A percentile compares a stretch with the other conserved stretches of the same genome.
Conservation (phyloP, 768 basidiomycete genomes). For the Pholiota microspora region DNA sequence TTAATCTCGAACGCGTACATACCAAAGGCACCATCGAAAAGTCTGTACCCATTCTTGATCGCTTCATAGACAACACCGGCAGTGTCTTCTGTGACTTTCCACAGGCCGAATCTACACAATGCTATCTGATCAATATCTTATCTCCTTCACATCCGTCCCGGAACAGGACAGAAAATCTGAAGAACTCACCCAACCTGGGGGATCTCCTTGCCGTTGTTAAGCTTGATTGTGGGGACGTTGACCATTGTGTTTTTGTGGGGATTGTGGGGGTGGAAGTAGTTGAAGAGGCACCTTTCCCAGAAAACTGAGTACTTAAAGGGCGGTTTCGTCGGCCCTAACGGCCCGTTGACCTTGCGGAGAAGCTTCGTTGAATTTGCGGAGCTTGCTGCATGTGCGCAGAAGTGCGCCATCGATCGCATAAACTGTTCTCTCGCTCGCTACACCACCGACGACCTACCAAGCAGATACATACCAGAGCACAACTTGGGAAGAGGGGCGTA, state of each 20-base stretch:
- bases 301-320: slow-evolving; percentile 4
- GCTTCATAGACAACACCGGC: slow-evolving; percentile 81
- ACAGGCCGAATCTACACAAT: slow-evolving; percentile 27
- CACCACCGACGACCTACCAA: too few species aligned
- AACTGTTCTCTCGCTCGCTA: slow-evolving; percentile 3
- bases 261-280: slow-evolving; percentile 1
- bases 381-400: background rate
- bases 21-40: slow-evolving; percentile 76
- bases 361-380: slow-evolving; percentile 5
- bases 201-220: slow-evolving; percentile 27
- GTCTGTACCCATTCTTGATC: slow-evolving; percentile 83
- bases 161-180: background rate
- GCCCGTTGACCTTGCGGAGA: slow-evolving; percentile 6
- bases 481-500: too few species aligned
- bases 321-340: background rate
- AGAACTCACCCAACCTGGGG: slow-evolving; percentile 27
- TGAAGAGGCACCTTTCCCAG: background rate
- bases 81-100: slow-evolving; percentile 45
- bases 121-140: slow-evolving; percentile 17
- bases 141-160: slow-evolving; percentile 8
- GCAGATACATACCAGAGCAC: too few species aligned
- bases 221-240: slow-evolving; percentile 25
- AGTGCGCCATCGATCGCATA: background rate
- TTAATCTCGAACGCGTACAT: slow-evolving; percentile 1
- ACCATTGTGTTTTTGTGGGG: slow-evolving; percentile 18